A percentile compares a stretch with the other conserved stretches of the same genome.
Evolutionary conservation across 1,284 basidiomycete genomes (phyloP).

Genomic region (Cryptococcus sp.): DNA sequence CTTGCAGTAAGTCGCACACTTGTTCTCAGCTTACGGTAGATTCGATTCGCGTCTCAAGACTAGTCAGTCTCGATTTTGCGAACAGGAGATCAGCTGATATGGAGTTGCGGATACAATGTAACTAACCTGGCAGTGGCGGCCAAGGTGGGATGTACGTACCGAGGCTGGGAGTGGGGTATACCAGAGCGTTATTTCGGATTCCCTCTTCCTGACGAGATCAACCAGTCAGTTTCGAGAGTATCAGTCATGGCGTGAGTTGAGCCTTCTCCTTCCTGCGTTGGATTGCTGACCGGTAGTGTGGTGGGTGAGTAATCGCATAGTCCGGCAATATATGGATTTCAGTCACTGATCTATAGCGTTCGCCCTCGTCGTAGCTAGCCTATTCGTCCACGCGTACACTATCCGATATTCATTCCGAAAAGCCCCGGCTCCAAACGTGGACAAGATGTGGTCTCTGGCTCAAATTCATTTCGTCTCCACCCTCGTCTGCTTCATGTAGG

Average conservation of each 20-base stretch:
- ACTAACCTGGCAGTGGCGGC: constrained; percentile 26
- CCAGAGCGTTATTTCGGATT: constrained; percentile 33
- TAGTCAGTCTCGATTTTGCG: constrained; percentile 15
- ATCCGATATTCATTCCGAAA: constrained; percentile 32
- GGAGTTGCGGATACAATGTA: constrained; percentile 37
- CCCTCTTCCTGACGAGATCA: constrained; percentile 26
- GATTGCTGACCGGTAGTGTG: neutral
- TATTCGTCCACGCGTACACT: constrained; percentile 29
- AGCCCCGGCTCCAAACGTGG: constrained; percentile 24
- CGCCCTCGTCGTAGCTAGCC: constrained; percentile 22
- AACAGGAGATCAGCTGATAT: neutral
- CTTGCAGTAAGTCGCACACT: constrained; percentile 12
- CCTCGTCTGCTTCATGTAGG: constrained; percentile 28
- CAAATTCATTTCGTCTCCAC: constrained; percentile 32
- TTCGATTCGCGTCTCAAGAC: constrained; percentile 28
- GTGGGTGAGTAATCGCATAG: neutral
- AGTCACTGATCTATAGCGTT: constrained; percentile 23
- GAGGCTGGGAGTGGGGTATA: constrained; percentile 32
- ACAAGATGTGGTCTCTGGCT: constrained; percentile 29
- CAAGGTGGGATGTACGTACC: constrained; percentile 30
- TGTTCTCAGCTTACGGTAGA: constrained; percentile 4
- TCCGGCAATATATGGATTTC: neutral
- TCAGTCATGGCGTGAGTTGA: constrained; percentile 11
- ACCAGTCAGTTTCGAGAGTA: constrained; percentile 22
- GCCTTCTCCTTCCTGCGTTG: neutral